phyloP scores from a whole-genome alignment of 768 basidiomycete species.

The Leccinum incarnatum region DNA sequence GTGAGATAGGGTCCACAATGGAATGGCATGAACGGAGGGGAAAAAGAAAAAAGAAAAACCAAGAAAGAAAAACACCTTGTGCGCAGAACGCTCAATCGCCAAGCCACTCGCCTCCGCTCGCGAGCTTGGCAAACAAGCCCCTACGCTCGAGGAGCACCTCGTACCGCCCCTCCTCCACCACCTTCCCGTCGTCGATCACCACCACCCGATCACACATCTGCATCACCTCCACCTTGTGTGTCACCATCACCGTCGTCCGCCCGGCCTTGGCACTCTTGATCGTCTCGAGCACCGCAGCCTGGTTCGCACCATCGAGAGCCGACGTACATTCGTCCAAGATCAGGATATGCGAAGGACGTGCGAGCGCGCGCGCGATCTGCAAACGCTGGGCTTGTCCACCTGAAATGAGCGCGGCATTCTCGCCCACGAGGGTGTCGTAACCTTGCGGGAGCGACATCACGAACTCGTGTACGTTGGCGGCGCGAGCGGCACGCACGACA shows the following conservation, averaged over 20 bases:
- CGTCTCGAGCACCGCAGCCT: too few relatives aligned
- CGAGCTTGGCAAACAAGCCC: slow-evolving; percentile 75
- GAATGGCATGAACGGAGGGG: not conserved
- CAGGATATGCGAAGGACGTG: too few relatives aligned
- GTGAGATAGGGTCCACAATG: not conserved
- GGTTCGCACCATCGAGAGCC: too few relatives aligned
- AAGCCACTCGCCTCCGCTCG: slow-evolving; percentile 73
- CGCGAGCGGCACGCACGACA: slow-evolving; percentile 41
- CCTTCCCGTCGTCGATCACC: slow-evolving; percentile 31
- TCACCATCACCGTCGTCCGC: slow-evolving; percentile 87
- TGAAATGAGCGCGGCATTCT: too few relatives aligned
- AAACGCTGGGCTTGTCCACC: too few relatives aligned
- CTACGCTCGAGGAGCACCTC: slow-evolving; percentile 62
- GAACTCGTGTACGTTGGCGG: slow-evolving; percentile 86
- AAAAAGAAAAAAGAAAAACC: not conserved
- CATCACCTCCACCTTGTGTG: slow-evolving; percentile 88
- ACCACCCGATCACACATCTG: slow-evolving; percentile 86
- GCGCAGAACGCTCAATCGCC: slow-evolving; percentile 17
- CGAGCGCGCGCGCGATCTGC: too few relatives aligned
- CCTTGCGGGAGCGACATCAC: slow-evolving; percentile 50
- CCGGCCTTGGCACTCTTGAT: slow-evolving; percentile 48
- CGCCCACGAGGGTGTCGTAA: too few relatives aligned
- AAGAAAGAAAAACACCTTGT: not conserved
- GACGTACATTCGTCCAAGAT: too few relatives aligned
- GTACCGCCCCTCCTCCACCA: slow-evolving; percentile 63